These are phyloP conservation scores for Malassezia restricta DNA, from an alignment of 1,284 basidiomycete species.

Conservation along the genomic window DNA sequence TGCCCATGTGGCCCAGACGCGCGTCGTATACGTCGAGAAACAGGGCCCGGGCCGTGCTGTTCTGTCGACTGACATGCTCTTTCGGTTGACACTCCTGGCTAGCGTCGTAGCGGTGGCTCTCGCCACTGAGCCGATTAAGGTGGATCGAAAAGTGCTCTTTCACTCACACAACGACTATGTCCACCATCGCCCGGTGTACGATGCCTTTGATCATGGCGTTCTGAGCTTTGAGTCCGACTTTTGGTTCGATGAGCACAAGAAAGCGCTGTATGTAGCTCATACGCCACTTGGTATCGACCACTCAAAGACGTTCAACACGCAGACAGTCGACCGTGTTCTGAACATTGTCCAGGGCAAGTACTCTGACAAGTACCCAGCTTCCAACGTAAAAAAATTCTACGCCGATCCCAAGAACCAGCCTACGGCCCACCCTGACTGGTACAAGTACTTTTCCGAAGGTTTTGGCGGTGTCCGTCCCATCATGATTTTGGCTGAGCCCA, in stretches of 20 bases:
- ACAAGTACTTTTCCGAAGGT: slow-evolving; percentile 17
- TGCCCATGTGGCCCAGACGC: no score
- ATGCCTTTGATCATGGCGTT: slow-evolving; percentile 26
- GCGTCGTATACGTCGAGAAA: no score
- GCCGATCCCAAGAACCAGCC: slow-evolving; percentile 15
- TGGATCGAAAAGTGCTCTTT: slow-evolving; percentile 14
- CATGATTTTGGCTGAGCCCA: slow-evolving; percentile 31
- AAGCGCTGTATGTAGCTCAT: slow-evolving; percentile 32
- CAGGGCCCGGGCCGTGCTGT: no score
- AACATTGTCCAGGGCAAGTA: slow-evolving; percentile 19
- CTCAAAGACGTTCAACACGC: slow-evolving; percentile 22
- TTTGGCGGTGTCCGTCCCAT: slow-evolving; percentile 23
- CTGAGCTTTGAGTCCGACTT: slow-evolving; percentile 27
- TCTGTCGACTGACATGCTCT: no score
- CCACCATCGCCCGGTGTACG: slow-evolving; percentile 22
- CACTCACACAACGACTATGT: slow-evolving; percentile 39
- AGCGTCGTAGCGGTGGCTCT: no score
- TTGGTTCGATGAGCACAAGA: slow-evolving; percentile 26
- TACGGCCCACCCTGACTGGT: slow-evolving; percentile 3
- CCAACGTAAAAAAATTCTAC: slow-evolving; percentile 14
- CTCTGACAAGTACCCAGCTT: slow-evolving; percentile 16
- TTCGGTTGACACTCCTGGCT: no score
- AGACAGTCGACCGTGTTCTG: slow-evolving; percentile 25
- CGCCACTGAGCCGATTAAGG: slow-evolving; percentile 2
- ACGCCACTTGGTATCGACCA: slow-evolving; percentile 21